A percentile compares a stretch with the other conserved stretches of the same genome.
Conservation (phyloP, 306 rosid species). For the Hylodesmum podocarpum region DNA sequence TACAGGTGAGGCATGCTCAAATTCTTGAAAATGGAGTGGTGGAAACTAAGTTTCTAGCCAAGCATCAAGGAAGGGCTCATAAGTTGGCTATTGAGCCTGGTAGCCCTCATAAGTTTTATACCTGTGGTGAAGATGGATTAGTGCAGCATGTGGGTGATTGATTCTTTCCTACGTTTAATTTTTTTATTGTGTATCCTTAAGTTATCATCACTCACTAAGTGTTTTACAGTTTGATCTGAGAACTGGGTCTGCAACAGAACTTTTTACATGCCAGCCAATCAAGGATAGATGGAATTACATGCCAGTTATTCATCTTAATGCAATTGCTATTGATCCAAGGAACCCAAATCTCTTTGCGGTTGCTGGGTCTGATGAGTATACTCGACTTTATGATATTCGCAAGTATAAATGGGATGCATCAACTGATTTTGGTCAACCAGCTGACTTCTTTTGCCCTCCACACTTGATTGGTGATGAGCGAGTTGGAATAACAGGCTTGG, state of each 20-base stretch:
- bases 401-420: conserved; percentile 80
- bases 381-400: conserved; percentile 88
- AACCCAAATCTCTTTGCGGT: conserved; percentile 88
- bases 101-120: conserved; percentile 84
- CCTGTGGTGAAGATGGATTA: conserved; percentile 96
- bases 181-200: background rate
- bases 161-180: conserved; percentile 10
- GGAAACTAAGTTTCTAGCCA: conserved; percentile 53
- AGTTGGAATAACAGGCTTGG: conserved; percentile 95
- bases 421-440: conserved; percentile 63
- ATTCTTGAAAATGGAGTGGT: conserved; percentile 59
- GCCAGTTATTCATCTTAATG: conserved; percentile 63
- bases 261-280: conserved; percentile 71
- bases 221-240: conserved; percentile 86
- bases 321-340: conserved; percentile 94
- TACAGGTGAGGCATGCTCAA: conserved; percentile 83
- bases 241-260: conserved; percentile 62
- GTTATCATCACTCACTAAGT: conserved; percentile 11
- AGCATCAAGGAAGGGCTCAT: conserved; percentile 82
- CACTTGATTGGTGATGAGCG: conserved; percentile 58
- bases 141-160: conserved; percentile 86
- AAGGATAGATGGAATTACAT: conserved; percentile 46
- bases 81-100: conserved; percentile 96
- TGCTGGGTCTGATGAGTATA: conserved; percentile 80
- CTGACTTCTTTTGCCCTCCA: conserved; percentile 72